A percentile compares a stretch with the other conserved stretches of the same genome.
These are phyloP conservation scores for Hordeum vulgare DNA, from an alignment of 176 grass and related monocot species.

Conservation along the genomic window MorexV3_pseudomolecules_assembly NC_058522.1:459267025-459267524, in stretches of 20 bases:
- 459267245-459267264: background rate
- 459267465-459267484: background rate
- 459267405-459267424: background rate
- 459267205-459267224: background rate
- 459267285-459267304: background rate
- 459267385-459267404: background rate
- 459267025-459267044: background rate
- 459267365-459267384: background rate
- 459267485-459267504: background rate
- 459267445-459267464: conserved; percentile 11
- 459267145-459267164: conserved; percentile 1
- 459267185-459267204: background rate
- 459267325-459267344: conserved; percentile 1
- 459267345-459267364: background rate
- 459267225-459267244: background rate
- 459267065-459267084: background rate
- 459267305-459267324: background rate
- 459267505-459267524: background rate
- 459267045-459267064: background rate
- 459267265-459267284: background rate
- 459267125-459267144: conserved; percentile 1
- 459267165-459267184: background rate
- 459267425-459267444: too few relatives aligned
- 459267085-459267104: background rate
- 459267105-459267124: background rate